Percentiles rank a stretch among this genome's conserved stretches.
These are phyloP conservation scores for Suillus brevipes DNA, from an alignment of 768 basidiomycete species.

Conservation along the genomic window DNA sequence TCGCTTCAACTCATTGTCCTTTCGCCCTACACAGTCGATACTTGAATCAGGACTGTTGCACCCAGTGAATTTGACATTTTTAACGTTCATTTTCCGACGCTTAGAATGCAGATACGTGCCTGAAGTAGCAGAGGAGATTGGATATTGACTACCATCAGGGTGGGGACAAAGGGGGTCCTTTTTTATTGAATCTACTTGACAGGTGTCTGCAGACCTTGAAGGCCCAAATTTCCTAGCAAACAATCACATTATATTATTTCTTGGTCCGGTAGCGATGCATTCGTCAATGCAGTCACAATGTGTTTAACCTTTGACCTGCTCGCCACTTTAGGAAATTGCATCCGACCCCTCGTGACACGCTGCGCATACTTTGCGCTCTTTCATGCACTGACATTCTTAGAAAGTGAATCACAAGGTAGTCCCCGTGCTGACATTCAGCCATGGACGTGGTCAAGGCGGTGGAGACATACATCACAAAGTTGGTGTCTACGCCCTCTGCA, in stretches of 20 bases:
- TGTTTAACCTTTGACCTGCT: neutral
- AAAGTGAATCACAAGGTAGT: neutral
- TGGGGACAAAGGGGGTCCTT: neutral
- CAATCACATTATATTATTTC: neutral
- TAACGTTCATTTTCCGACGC: slow-evolving; percentile 3
- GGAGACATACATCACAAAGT: slow-evolving; percentile 88
- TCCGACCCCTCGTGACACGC: neutral
- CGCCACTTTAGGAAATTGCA: neutral
- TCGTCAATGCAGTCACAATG: no score
- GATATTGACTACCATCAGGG: neutral
- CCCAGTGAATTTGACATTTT: neutral
- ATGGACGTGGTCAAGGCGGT: slow-evolving; percentile 98
- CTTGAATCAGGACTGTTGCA: neutral
- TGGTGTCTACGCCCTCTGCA: slow-evolving; percentile 79
- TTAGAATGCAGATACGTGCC: neutral
- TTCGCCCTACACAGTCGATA: neutral
- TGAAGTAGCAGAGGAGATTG: neutral
- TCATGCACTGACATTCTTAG: neutral
- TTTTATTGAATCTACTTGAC: neutral
- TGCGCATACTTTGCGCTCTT: neutral
- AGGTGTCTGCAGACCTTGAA: neutral
- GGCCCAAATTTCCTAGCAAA: neutral
- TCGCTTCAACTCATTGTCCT: neutral
- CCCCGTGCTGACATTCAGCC: neutral
- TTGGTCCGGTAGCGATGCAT: neutral